phyloP scores from a whole-genome alignment of 2,329 filamentous ascomycete species.

The Aspergillus pseudoviridinutans region DNA sequence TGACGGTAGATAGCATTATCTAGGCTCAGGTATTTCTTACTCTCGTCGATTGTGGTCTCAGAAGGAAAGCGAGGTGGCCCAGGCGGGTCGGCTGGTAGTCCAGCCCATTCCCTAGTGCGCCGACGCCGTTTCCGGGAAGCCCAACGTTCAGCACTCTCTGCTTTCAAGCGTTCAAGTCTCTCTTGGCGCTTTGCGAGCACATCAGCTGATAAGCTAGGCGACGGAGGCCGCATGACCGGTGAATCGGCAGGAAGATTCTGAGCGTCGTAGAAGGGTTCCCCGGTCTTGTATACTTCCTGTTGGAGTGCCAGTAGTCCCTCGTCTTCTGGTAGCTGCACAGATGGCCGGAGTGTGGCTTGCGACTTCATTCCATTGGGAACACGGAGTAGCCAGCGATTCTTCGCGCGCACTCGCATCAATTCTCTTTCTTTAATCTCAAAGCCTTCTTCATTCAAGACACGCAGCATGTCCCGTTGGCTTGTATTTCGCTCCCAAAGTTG shows the following conservation, averaged over 20 bases:
- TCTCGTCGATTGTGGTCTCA: slow-evolving; percentile 76
- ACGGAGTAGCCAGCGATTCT: slow-evolving; percentile 65
- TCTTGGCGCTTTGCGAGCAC: slow-evolving; percentile 52
- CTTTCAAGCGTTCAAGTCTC: slow-evolving; percentile 52
- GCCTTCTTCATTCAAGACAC: slow-evolving; percentile 66
- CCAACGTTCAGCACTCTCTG: slow-evolving; percentile 61
- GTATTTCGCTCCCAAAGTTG: slow-evolving; percentile 75
- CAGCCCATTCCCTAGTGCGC: slow-evolving; percentile 64
- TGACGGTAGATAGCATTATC: slow-evolving; percentile 61
- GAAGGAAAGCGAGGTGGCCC: slow-evolving; percentile 72
- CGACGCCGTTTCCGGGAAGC: slow-evolving; percentile 63
- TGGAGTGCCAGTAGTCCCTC: slow-evolving; percentile 37
- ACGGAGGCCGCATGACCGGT: slow-evolving; percentile 14
- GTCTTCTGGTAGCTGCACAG: slow-evolving; percentile 28
- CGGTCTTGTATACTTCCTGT: slow-evolving; percentile 36
- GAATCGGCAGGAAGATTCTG: slow-evolving; percentile 23
- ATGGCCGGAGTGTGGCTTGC: slow-evolving; percentile 27
- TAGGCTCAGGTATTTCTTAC: slow-evolving; percentile 65
- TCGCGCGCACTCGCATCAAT: slow-evolving; percentile 64
- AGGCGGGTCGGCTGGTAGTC: slow-evolving; percentile 63
- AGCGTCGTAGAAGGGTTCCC: slow-evolving; percentile 25
- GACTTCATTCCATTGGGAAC: slow-evolving; percentile 56
- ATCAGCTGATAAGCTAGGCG: slow-evolving; percentile 42
- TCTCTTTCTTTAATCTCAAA: slow-evolving; percentile 69
- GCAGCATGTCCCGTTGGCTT: slow-evolving; percentile 69